Percentiles rank a stretch among this genome's conserved stretches.
Conservation (phyloP, 495 filamentous ascomycete genomes). For the Aspergillus indologenus region DNA sequence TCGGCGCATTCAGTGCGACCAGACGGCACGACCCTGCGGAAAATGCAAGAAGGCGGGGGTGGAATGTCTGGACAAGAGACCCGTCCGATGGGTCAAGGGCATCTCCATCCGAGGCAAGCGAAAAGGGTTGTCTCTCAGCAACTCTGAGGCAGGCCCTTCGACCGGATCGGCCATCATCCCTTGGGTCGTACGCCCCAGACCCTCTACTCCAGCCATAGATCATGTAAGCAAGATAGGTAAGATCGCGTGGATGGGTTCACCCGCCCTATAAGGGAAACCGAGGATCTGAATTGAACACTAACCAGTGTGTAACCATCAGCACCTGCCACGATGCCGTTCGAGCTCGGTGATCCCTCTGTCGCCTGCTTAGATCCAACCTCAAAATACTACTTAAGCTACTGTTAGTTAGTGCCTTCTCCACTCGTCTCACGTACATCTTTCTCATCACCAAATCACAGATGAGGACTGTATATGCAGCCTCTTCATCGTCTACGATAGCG, state of each 20-base stretch:
- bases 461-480: constrained; percentile 48
- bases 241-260: background rate
- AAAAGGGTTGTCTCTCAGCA: constrained; percentile 25
- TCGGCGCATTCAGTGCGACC: constrained; percentile 52
- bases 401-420: constrained; percentile 19
- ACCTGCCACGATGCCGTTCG: background rate
- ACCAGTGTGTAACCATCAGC: no score
- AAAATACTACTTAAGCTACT: constrained; percentile 44
- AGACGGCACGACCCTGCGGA: constrained; percentile 21
- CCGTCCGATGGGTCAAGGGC: constrained; percentile 39
- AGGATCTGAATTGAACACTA: no score
- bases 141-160: background rate
- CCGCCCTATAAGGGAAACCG: no score
- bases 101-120: constrained; percentile 42
- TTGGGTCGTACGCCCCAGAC: background rate
- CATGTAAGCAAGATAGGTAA: background rate
- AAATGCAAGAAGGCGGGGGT: constrained; percentile 42
- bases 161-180: background rate
- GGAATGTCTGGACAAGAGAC: constrained; percentile 46
- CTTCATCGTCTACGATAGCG: constrained; percentile 50
- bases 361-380: constrained; percentile 25
- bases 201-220: background rate
- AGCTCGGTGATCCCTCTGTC: constrained; percentile 20
- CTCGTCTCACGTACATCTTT: background rate
- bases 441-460: constrained; percentile 28